These are phyloP conservation scores for Pneumocystis oryctolagi DNA, from an alignment of 1,139 yeast species.

Conservation along the genomic window DNA sequence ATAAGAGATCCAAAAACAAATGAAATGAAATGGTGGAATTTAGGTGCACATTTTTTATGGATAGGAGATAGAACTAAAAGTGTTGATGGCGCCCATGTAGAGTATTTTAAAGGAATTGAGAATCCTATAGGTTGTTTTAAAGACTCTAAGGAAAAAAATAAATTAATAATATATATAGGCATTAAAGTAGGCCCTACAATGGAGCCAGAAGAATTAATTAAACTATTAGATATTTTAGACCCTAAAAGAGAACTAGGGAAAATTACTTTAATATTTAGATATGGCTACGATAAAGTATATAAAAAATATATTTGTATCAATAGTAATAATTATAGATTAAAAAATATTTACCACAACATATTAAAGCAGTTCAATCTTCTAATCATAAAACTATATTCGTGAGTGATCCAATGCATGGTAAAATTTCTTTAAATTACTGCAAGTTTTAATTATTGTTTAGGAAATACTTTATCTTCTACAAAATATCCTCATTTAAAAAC, in stretches of 20 bases:
- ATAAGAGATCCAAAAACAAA: constrained; percentile 19
- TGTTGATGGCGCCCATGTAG: constrained; percentile 33
- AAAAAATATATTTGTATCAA: background rate
- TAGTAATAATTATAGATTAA: constrained; percentile 16
- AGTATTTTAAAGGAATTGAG: constrained; percentile 31
- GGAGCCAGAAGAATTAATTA: constrained; percentile 26
- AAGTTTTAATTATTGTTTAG: constrained; percentile 16
- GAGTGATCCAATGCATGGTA: constrained; percentile 22
- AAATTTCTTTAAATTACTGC: constrained; percentile 28
- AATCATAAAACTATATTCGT: constrained; percentile 29
- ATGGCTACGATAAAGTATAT: constrained; percentile 26
- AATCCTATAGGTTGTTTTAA: constrained; percentile 24
- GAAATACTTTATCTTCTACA: constrained; percentile 30
- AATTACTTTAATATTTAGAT: constrained; percentile 31
- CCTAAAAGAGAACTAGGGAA: constrained; percentile 28
- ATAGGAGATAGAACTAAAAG: constrained; percentile 34
- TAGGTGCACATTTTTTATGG: constrained; percentile 33
- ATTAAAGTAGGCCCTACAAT: constrained; percentile 33
- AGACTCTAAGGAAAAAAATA: background rate
- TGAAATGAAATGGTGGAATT: constrained; percentile 26
- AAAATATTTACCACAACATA: constrained; percentile 27
- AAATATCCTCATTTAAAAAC: constrained; percentile 28
- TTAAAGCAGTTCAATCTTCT: constrained; percentile 27
- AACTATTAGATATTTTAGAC: constrained; percentile 28
- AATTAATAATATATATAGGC: constrained; percentile 17